Evolutionary conservation across 257 asterid genomes (phyloP).

Genomic region (Echites panduratus): DNA sequence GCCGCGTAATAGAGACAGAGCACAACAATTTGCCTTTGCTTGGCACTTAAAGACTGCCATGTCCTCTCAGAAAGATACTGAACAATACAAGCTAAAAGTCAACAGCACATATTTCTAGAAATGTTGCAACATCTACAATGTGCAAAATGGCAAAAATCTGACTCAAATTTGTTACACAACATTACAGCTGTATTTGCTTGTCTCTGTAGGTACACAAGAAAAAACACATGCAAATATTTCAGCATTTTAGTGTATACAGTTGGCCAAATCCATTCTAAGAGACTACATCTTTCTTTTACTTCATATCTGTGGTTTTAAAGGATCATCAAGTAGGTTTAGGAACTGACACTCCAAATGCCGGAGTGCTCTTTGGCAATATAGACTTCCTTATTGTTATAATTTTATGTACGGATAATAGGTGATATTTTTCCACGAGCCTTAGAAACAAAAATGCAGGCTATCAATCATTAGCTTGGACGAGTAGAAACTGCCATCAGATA

Average conservation of each 20-base stretch:
- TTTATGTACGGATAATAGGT: neutral
- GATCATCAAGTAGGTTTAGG: neutral
- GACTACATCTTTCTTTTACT: neutral
- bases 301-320: neutral
- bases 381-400: neutral
- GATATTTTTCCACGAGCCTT: neutral
- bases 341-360: neutral
- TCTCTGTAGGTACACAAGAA: neutral
- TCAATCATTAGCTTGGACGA: neutral
- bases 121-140: constrained; percentile 6
- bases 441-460: neutral
- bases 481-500: neutral
- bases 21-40: constrained; percentile 57
- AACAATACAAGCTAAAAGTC: constrained; percentile 24
- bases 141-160: neutral
- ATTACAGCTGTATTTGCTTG: neutral
- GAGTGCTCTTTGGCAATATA: neutral
- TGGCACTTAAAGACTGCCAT: constrained; percentile 60
- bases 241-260: neutral
- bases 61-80: constrained; percentile 51
- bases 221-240: neutral
- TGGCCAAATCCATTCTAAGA: neutral
- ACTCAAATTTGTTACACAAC: neutral
- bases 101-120: constrained; percentile 25
- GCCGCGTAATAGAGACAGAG: constrained; percentile 74